Conservation (phyloP, 495 filamentous ascomycete species). For the Trichoderma reesei region DNA sequence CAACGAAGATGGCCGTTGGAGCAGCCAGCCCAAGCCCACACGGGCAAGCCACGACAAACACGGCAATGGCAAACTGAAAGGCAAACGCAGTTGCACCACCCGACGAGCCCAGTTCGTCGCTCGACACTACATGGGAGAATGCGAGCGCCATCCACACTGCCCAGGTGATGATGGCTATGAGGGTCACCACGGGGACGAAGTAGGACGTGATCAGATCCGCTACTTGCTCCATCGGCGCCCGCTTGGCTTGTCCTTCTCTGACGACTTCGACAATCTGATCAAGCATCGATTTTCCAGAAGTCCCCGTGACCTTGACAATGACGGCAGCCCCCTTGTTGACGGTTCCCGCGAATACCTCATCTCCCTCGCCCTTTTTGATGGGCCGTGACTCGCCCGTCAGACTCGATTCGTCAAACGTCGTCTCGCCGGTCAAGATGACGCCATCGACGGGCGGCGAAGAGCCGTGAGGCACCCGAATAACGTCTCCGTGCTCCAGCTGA, state of each 20-base stretch:
- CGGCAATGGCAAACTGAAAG: conserved; percentile 84
- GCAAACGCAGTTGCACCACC: conserved; percentile 84
- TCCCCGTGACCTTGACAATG: conserved; percentile 56
- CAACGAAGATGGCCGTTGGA: conserved; percentile 88
- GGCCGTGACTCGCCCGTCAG: conserved; percentile 80
- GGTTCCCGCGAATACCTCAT: conserved; percentile 74
- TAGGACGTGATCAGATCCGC: conserved; percentile 79
- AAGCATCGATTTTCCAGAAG: conserved; percentile 74
- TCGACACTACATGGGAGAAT: conserved; percentile 53
- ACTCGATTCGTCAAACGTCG: conserved; percentile 80
- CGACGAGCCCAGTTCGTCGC: conserved; percentile 54
- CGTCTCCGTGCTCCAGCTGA: conserved; percentile 72
- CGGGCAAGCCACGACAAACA: conserved; percentile 91
- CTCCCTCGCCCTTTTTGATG: conserved; percentile 59
- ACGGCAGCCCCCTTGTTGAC: conserved; percentile 72
- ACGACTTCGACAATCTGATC: conserved; percentile 87
- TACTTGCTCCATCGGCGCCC: conserved; percentile 77
- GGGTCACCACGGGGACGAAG: conserved; percentile 79
- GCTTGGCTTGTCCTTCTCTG: conserved; percentile 79
- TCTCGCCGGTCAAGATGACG: conserved; percentile 49
- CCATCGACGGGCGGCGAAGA: conserved; percentile 83
- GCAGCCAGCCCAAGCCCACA: conserved; percentile 89
- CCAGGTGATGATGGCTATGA: conserved; percentile 76
- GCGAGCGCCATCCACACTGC: conserved; percentile 75
- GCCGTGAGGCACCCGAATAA: conserved; percentile 67